phyloP scores from a whole-genome alignment of 2,329 filamentous ascomycete species.

The Pestalotiopsis sp. region DNA sequence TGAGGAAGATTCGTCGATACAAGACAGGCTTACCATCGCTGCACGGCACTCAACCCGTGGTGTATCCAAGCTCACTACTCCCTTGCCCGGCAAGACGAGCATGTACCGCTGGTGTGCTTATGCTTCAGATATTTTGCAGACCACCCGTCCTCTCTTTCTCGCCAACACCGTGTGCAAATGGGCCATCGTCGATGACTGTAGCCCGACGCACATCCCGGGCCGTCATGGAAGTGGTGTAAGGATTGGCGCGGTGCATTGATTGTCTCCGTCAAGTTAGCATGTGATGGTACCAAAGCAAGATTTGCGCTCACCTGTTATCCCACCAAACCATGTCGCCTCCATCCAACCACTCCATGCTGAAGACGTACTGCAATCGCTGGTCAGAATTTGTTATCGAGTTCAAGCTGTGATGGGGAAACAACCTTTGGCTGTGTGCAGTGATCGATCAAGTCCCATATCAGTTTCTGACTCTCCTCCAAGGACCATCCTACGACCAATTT shows the following conservation, averaged over 20 bases:
- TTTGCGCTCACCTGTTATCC: conserved; percentile 21
- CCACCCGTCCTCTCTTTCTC: neutral
- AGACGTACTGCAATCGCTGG: conserved; percentile 21
- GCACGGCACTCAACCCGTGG: neutral
- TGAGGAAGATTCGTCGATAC: neutral
- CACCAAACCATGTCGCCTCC: conserved; percentile 29
- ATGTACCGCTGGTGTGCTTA: neutral
- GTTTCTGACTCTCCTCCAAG: conserved; percentile 24
- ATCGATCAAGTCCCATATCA: conserved; percentile 27
- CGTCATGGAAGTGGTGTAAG: conserved; percentile 24
- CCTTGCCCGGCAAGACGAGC: neutral
- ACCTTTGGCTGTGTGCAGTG: conserved; percentile 25
- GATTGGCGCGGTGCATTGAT: conserved; percentile 29
- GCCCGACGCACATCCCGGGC: conserved; percentile 26
- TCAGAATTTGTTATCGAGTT: neutral
- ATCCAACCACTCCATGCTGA: conserved; percentile 24
- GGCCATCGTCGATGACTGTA: conserved; percentile 27
- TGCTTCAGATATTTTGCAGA: neutral
- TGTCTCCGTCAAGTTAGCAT: conserved; percentile 15
- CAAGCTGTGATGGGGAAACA: neutral
- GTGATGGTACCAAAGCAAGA: neutral
- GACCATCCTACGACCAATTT: conserved; percentile 20
- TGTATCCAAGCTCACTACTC: neutral
- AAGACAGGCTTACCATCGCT: neutral
- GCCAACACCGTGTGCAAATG: conserved; percentile 16